Percentiles rank a stretch among this genome's conserved stretches.
Conservation (phyloP, 176 grass and related monocot species). For the Oropetium thomaeum region DNA sequence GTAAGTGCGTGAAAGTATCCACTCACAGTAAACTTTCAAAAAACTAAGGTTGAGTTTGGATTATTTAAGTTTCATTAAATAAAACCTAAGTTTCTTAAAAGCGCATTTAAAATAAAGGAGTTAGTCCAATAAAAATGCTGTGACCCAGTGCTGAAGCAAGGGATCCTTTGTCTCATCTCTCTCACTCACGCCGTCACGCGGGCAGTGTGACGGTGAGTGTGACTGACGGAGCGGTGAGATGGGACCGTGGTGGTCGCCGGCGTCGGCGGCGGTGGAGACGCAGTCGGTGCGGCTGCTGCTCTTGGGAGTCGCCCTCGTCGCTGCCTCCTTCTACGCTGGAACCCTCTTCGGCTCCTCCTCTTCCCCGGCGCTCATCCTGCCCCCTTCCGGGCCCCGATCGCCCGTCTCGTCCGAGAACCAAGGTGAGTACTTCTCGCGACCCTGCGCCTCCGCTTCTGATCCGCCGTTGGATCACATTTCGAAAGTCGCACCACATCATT, state of each 20-base stretch:
- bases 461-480: conserved; percentile 5
- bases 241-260: conserved; percentile 44
- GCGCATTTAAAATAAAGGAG: background rate
- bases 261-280: conserved; percentile 42
- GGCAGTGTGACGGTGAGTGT: background rate
- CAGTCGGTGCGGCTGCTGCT: conserved; percentile 51
- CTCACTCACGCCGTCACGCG: too few relatives aligned
- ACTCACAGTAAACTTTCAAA: background rate
- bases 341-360: conserved; percentile 64
- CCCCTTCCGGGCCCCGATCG: background rate
- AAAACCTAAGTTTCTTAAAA: background rate
- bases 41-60: background rate
- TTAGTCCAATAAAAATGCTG: background rate
- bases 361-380: conserved; percentile 18
- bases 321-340: conserved; percentile 74
- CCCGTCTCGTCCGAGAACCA: conserved; percentile 13
- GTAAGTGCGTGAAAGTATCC: background rate
- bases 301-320: conserved; percentile 48
- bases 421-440: conserved; percentile 16
- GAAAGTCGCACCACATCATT: background rate
- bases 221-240: conserved; percentile 21
- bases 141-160: conserved; percentile 2
- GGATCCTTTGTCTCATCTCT: conserved; percentile 8
- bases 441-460: background rate
- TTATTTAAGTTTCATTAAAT: background rate